Percentiles rank a stretch among this genome's conserved stretches.
phyloP scores from a whole-genome alignment of 1,284 basidiomycete species.

The Austroboletus niveus region DNA sequence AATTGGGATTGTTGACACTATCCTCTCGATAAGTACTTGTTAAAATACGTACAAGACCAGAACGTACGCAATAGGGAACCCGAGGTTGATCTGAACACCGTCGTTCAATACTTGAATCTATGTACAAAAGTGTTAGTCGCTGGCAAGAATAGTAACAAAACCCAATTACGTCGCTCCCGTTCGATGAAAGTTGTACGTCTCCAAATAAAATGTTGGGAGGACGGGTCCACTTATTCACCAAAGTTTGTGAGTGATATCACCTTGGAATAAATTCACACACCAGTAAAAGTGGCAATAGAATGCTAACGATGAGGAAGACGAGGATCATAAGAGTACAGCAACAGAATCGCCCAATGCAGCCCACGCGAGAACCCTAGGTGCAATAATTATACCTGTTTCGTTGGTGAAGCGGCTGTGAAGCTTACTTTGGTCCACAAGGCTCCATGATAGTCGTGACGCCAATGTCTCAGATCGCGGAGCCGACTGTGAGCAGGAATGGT shows the following conservation, averaged over 20 bases:
- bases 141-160: neutral
- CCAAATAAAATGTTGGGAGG: constrained; percentile 76
- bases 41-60: constrained; percentile 2
- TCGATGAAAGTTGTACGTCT: constrained; percentile 43
- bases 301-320: constrained; percentile 64
- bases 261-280: constrained; percentile 42
- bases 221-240: constrained; percentile 56
- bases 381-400: neutral
- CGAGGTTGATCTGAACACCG: constrained; percentile 63
- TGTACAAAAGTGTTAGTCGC: constrained; percentile 12
- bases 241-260: constrained; percentile 11
- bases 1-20: constrained; percentile 86
- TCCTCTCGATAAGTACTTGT: constrained; percentile 8
- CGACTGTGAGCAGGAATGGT: constrained; percentile 27
- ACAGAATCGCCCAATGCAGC: constrained; percentile 63
- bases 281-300: constrained; percentile 68
- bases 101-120: constrained; percentile 40
- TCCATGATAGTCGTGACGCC: constrained; percentile 56
- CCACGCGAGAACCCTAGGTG: constrained; percentile 50
- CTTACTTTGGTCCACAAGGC: constrained; percentile 62
- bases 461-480: constrained; percentile 43
- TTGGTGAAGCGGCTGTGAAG: constrained; percentile 4
- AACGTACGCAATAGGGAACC: constrained; percentile 65
- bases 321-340: constrained; percentile 68
- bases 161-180: constrained; percentile 42